phyloP scores from a whole-genome alignment of 192 early-diverging fungal species.

The Backusella psychrophila region DNA sequence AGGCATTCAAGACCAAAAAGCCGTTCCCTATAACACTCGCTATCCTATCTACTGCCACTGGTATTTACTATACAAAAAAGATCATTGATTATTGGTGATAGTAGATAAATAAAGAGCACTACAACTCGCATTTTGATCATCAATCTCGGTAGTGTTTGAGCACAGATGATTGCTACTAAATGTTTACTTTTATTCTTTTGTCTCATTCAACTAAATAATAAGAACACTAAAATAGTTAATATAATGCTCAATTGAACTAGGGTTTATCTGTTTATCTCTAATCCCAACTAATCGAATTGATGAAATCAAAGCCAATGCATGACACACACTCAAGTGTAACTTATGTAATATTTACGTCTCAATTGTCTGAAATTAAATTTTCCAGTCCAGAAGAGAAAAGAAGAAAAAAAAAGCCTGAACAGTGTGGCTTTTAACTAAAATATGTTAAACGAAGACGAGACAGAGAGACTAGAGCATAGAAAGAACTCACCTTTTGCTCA shows the following conservation, averaged over 20 bases:
- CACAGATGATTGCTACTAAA: neutral
- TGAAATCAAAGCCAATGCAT: neutral
- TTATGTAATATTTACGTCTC: neutral
- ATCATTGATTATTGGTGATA: conserved; percentile 32
- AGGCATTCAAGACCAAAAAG: conserved; percentile 23
- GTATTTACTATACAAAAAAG: conserved; percentile 36
- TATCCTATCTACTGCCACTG: conserved; percentile 23
- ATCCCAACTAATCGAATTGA: no score
- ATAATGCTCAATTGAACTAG: neutral
- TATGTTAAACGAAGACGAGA: neutral
- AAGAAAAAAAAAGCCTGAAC: neutral
- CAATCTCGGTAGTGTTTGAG: neutral
- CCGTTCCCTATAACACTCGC: conserved; percentile 28
- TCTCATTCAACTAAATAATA: neutral
- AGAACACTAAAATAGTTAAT: neutral
- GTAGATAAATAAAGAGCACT: neutral
- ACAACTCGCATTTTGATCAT: no score
- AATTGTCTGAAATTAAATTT: neutral
- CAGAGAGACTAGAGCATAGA: neutral
- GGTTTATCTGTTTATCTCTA: no score
- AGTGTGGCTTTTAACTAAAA: neutral
- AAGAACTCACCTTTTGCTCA: conserved; percentile 11
- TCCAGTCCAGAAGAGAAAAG: neutral
- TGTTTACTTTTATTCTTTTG: neutral
- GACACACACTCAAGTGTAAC: neutral